Base-by-base conservation (phyloP, 1,284 basidiomycete species). In the Calocybe gambosa region DNA sequence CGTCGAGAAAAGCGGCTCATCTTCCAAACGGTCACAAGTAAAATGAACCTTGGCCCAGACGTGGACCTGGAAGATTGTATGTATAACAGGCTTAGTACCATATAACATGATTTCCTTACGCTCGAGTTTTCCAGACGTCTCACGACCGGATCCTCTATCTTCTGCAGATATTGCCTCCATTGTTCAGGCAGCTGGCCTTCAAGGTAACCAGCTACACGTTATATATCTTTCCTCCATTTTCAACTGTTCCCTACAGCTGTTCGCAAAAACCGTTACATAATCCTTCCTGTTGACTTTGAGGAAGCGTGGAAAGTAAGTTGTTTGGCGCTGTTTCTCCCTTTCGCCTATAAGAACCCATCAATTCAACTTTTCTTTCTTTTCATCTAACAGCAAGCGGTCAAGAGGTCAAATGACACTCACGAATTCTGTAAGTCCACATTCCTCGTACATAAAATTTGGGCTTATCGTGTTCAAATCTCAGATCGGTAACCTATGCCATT, bases 31-130 rank as follows among this genome's bases (percentile, higher is more conserved):
- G 90, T 93, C 46, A 96, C 94, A 3, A 77, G 78, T 59, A 98
- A 96, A 73, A 99, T 99, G 96, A 98, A 96, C 64, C 77, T 99
- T 37, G 87, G 93, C 20, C 93, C 94, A 7, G 96, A 99, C 62
- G 96, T 99, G 9, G 96, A 99, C 66, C 70, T 99, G 34, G 96
- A 99, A 70, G 96, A 99, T 62, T 98, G 93, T 94, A 53, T 62
- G 89, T 74, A 12, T 7, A 19, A 26, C 19, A 15, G 43, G 16
- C 26, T 33, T 38, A 19, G 5, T 36, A 45, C 42, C 29, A 39
- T 16, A 20, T 16, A 20, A 44, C 31, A 25, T 20, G 39, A 28
- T 18, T 26, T 44, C 37, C n/a, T 35, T 13, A 56, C 21, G 50
- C 39, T 21, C 25, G 28, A 29, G 28, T 37, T 15, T 13, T 8